A percentile compares a stretch with the other conserved stretches of the same genome.
Evolutionary conservation across 78 protist genomes (phyloP).

Genomic region (Emiliania huxleyi): DNA sequence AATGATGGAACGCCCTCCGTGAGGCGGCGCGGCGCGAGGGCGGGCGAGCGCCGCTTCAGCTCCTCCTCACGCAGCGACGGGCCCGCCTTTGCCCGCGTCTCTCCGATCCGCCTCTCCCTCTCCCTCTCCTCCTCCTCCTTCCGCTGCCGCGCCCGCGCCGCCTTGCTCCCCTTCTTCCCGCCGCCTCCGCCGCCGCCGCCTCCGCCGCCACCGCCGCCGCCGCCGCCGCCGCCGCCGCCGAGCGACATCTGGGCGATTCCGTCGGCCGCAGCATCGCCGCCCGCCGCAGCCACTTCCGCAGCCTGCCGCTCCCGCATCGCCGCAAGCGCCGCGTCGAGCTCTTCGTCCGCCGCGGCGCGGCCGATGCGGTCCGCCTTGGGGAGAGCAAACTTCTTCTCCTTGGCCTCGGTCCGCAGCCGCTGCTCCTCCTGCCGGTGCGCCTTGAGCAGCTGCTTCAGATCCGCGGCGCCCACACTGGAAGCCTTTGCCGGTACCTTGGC

Average conservation of each 20-base stretch:
- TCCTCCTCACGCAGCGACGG: neutral
- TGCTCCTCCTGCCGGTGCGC: constrained; percentile 13
- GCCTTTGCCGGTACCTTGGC: no score
- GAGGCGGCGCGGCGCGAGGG: neutral
- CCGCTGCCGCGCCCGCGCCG: neutral
- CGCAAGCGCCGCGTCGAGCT: neutral
- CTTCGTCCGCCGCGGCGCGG: neutral
- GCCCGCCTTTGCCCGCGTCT: neutral
- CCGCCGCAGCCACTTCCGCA: neutral
- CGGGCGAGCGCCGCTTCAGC: neutral
- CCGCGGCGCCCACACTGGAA: no score
- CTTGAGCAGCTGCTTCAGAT: neutral
- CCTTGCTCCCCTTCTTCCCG: neutral
- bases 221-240: neutral
- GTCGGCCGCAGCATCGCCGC: neutral
- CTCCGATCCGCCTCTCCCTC: neutral
- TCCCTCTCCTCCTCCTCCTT: neutral
- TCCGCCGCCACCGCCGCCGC: neutral
- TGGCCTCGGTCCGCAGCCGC: neutral
- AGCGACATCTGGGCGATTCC: neutral
- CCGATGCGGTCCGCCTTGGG: neutral
- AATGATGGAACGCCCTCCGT: no score
- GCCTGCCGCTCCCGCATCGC: neutral
- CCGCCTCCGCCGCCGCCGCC: neutral
- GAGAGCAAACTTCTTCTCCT: neutral